Base-by-base conservation (phyloP, 2,329 filamentous ascomycete genomes). In the Ophiostoma sp. region DNA sequence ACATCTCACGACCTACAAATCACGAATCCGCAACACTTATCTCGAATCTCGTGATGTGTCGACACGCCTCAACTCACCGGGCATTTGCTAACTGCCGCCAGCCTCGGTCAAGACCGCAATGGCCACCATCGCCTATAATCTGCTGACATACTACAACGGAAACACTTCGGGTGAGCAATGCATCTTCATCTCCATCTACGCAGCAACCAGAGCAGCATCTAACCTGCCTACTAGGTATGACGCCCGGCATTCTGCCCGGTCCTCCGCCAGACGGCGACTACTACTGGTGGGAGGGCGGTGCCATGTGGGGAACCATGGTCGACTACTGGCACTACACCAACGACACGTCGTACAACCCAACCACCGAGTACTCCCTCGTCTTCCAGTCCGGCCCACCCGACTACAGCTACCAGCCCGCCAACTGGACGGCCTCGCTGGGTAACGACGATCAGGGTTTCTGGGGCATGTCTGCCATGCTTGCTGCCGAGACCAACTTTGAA, bases 401-500 rank as follows among this genome's bases (percentile, higher is more conserved):
- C 54, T 79, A 86, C 74, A 69, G 67, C 64, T 87, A 81, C 77
- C 81, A 84, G 80, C 84, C 84, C 0, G 72, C 74, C 2, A 84
- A 84, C 74, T 78, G 79, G 71, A 81, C 82, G 1, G 78, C 77
- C 3, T 77, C 76, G 2, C 75, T 82, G 54, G 85, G 85, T 67
- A 89, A 88, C 74, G 86, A 88, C 73, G 86, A 88, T 72, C 86
- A 88, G 77, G 83, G 81, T 17, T 85, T 85, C 76, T 89, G 86
- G 86, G 85, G 80, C 62, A 80, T 87, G 74, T 81, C 83, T 2
- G 85, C 85, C 13, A 83, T 88, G 79, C 81, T 81, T 2, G 86
- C 86, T 1, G 85, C 84, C 39, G 86, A 89, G 75, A 77, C 80
- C 69, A 80, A 81, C 65, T 85, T 87, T 72, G 82, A 83, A 3